These are phyloP conservation scores for Aspergillus baeticus DNA, from an alignment of 495 filamentous ascomycete species.

Conservation along the genomic window DNA sequence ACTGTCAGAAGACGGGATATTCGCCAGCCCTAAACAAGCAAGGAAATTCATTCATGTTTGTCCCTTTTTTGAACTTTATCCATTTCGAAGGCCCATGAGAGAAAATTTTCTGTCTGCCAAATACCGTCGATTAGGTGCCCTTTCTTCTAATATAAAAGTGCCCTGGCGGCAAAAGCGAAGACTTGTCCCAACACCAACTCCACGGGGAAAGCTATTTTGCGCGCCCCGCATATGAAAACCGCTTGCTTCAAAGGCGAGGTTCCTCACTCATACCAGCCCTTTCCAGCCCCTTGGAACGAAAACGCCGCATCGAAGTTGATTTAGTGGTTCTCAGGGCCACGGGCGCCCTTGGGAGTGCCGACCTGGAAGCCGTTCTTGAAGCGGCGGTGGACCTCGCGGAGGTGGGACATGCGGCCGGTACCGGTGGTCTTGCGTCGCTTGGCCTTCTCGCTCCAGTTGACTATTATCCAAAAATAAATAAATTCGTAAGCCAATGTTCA, in stretches of 20 bases:
- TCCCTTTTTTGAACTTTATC: constrained; percentile 33
- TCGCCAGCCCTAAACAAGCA: constrained; percentile 46
- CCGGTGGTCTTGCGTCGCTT: constrained; percentile 99
- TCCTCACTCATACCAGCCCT: constrained; percentile 45
- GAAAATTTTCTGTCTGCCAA: constrained; percentile 25
- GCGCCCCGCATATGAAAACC: constrained; percentile 36
- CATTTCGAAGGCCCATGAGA: constrained; percentile 22
- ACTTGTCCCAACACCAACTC: constrained; percentile 42
- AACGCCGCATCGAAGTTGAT: constrained; percentile 42
- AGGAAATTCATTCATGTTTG: constrained; percentile 46
- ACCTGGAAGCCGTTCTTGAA: constrained; percentile 97
- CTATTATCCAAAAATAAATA: constrained; percentile 53
- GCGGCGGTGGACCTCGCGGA: constrained; percentile 83
- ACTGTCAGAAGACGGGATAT: constrained; percentile 46
- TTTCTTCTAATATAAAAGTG: constrained; percentile 25
- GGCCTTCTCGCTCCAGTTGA: constrained; percentile 99
- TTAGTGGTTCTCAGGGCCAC: constrained; percentile 58
- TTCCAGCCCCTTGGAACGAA: constrained; percentile 48
- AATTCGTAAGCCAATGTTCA: constrained; percentile 32
- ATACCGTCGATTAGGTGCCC: constrained; percentile 23
- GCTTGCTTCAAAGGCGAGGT: constrained; percentile 44
- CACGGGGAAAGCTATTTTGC: constrained; percentile 39
- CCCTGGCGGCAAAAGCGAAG: constrained; percentile 32
- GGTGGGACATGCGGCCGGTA: constrained; percentile 86
- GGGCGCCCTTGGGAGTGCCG: constrained; percentile 81